phyloP scores from a whole-genome alignment of 495 filamentous ascomycete species.

The Letharia lupina region DNA sequence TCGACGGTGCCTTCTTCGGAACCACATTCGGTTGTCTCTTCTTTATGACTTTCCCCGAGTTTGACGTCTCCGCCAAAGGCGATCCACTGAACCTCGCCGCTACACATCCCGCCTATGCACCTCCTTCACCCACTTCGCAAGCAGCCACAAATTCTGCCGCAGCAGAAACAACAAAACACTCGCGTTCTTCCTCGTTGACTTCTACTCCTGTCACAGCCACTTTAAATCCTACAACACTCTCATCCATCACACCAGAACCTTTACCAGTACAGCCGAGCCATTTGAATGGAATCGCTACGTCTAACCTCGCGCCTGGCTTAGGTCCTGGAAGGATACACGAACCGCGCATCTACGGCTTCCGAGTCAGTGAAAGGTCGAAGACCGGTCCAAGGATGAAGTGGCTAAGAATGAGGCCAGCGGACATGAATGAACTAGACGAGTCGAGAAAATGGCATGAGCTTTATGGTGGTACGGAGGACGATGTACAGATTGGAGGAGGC shows the following conservation, averaged over 20 bases:
- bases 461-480: slow-evolving; percentile 30
- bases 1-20: slow-evolving; percentile 98
- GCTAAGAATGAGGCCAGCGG: slow-evolving; percentile 73
- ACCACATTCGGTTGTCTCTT: slow-evolving; percentile 92
- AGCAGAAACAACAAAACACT: slow-evolving; percentile 30
- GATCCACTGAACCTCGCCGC: slow-evolving; percentile 25
- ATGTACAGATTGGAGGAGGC: slow-evolving; percentile 32
- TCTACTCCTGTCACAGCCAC: slow-evolving; percentile 25
- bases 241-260: slow-evolving; percentile 19
- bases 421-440: slow-evolving; percentile 79
- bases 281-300: slow-evolving; percentile 76
- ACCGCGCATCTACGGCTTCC: slow-evolving; percentile 92
- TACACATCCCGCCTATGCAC: slow-evolving; percentile 24
- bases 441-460: slow-evolving; percentile 42
- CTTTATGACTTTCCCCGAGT: slow-evolving; percentile 95
- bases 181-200: slow-evolving; percentile 34
- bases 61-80: slow-evolving; percentile 54
- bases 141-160: slow-evolving; percentile 30
- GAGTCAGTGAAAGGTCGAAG: slow-evolving; percentile 76
- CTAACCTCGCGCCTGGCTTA: slow-evolving; percentile 81
- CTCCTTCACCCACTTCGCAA: slow-evolving; percentile 28
- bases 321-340: slow-evolving; percentile 82
- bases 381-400: slow-evolving; percentile 94
- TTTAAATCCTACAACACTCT: slow-evolving; percentile 3
- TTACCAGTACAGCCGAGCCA: slow-evolving; percentile 43